Evolutionary conservation across 768 basidiomycete species (phyloP), one percentile per base, ranked within the genome.

Genomic region (Mycena indigotica): DNA sequence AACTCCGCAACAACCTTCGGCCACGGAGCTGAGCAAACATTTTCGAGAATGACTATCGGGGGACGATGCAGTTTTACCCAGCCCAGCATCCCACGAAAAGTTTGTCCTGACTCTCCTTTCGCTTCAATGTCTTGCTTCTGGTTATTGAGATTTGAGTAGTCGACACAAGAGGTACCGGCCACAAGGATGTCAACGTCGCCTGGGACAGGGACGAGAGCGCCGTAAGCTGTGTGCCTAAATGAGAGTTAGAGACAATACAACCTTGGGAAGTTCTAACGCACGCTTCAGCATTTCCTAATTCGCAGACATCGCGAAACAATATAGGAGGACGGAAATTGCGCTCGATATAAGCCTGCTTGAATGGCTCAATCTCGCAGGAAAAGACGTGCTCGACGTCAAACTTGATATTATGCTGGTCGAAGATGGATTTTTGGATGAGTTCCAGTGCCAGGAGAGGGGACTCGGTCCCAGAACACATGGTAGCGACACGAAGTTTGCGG

Each of bases 391-490:
- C 90, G 51, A 93, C 78, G 24, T 88, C 82, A 55, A 97, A 73
- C 2, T 80, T 75, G 52, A 88, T 65, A 3, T 77, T 82, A 63
- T 85, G 84, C 63, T 88, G 87, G 28, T 87, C 84, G 28, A 83
- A 72, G 62, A 96, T 82, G 4, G 88, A 84, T 57, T 88, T 84
- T 55, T 87, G 86, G 44, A 97, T 92, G 58, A 95, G 75, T 28
- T 91, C 88, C 45, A 98, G 78, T 15, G 95, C 95, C 30, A 97
- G 85, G 23, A 98, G 82, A 50, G 95, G 95, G 2, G 93, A 93
- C 68, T 98, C 95, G 5, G 95, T 98, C 24, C 95, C 95, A 39
- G 94, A 96, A 73, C 90, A 97, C 95, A 98, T 98, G 12, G 95
- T 98, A 3, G 94, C 95, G 57, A 98, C 84, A 71, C 94, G 89